A percentile compares a stretch with the other conserved stretches of the same genome.
Conservation (phyloP, 768 basidiomycete species). For the Pleurotus giganteus region DNA sequence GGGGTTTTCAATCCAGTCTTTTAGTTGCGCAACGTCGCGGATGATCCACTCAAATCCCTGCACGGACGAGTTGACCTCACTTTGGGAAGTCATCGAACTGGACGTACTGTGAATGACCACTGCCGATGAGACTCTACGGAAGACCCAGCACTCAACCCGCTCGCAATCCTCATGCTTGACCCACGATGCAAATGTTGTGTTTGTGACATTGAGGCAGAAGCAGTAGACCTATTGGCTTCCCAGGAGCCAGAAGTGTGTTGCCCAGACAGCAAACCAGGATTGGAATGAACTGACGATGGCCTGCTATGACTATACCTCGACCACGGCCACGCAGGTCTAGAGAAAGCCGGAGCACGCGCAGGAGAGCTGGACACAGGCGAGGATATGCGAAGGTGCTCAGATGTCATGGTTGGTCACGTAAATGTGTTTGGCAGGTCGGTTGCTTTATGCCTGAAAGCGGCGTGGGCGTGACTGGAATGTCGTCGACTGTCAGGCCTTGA, state of each 20-base stretch:
- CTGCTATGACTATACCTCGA: slow-evolving; percentile 29
- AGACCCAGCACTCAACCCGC: slow-evolving; percentile 31
- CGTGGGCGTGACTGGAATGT: neutral
- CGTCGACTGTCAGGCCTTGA: too few species aligned
- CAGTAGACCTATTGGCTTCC: slow-evolving; percentile 8
- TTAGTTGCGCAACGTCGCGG: slow-evolving; percentile 52
- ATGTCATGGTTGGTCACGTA: slow-evolving; percentile 26
- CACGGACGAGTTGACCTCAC: neutral
- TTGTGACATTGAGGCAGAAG: neutral
- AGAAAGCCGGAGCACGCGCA: slow-evolving; percentile 42
- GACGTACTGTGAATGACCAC: slow-evolving; percentile 61
- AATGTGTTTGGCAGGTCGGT: slow-evolving; percentile 8
- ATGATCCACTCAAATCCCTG: slow-evolving; percentile 78
- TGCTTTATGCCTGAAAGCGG: slow-evolving; percentile 5
- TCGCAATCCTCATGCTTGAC: slow-evolving; percentile 14
- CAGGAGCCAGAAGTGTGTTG: slow-evolving; percentile 14
- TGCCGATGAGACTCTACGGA: slow-evolving; percentile 37
- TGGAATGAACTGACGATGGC: slow-evolving; percentile 30
- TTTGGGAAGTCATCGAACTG: neutral
- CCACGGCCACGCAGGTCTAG: slow-evolving; percentile 65
- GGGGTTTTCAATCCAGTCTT: slow-evolving; percentile 53
- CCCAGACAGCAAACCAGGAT: slow-evolving; percentile 14
- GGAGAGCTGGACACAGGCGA: slow-evolving; percentile 44
- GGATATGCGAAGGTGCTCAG: slow-evolving; percentile 35
- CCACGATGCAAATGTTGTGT: neutral